These are phyloP conservation scores for Sugiyamaella neomexicana DNA, from an alignment of 1,139 yeast genomes.

Conservation along the genomic window DNA sequence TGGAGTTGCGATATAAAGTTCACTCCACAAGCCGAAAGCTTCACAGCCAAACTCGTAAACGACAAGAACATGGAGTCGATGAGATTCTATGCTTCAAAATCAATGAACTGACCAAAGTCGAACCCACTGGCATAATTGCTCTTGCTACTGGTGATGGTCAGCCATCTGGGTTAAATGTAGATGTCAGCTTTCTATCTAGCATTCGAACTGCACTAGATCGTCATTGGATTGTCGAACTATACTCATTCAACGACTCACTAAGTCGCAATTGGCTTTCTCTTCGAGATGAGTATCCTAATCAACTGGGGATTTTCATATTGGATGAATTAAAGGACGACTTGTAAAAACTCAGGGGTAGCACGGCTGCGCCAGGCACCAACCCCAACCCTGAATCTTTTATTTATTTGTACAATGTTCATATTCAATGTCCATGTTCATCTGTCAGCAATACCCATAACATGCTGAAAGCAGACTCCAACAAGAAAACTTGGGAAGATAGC, in stretches of 20 bases:
- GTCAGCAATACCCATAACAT: slow-evolving; percentile 10
- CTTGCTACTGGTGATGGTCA: slow-evolving; percentile 34
- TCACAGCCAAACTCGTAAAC: neutral
- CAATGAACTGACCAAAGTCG: slow-evolving; percentile 12
- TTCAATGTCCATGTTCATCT: neutral
- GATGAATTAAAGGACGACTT: slow-evolving; percentile 8
- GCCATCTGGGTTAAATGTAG: slow-evolving; percentile 22
- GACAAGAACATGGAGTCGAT: slow-evolving; percentile 30
- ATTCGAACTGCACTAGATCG: slow-evolving; percentile 24
- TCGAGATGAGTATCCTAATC: slow-evolving; percentile 1
- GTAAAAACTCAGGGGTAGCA: neutral
- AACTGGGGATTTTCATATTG: slow-evolving; percentile 4
- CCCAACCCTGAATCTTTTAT: neutral
- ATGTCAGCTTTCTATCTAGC: slow-evolving; percentile 25
- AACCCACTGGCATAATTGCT: slow-evolving; percentile 23
- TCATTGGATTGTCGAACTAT: slow-evolving; percentile 32
- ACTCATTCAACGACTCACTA: slow-evolving; percentile 27
- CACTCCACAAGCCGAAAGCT: neutral
- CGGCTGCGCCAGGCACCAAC: neutral
- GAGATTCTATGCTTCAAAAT: slow-evolving; percentile 25
- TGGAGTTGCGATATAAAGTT: slow-evolving; percentile 5
- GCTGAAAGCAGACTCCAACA: slow-evolving; percentile 38
- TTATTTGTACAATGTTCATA: no score
- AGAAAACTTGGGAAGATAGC: slow-evolving; percentile 42
- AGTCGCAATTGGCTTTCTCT: slow-evolving; percentile 27